Base-by-base conservation (phyloP, 768 basidiomycete species). In the Gymnopilus dilepis region DNA sequence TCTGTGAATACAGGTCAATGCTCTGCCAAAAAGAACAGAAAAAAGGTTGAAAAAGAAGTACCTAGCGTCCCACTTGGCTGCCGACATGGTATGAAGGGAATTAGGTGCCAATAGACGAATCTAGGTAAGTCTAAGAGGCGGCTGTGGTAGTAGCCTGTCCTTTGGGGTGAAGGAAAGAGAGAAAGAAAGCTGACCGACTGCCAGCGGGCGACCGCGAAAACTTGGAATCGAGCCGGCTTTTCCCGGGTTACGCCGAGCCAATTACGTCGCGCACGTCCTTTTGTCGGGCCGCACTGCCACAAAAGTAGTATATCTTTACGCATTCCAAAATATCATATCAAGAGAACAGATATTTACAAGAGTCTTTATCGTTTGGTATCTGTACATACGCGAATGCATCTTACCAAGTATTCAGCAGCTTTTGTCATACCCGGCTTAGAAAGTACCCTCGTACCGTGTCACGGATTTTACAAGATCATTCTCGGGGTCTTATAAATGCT, bases 51-150 rank as follows among this genome's bases (percentile, higher is more conserved):
- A 60, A 45, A 37, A 37, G 19, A 59, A 73, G 13, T 61, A 90
- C 90, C 89, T 84, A 72, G 89, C 84, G 69, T 92, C 89, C 90
- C 90, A 92, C 78, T 90, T 91, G 64, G 79, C 78, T 52, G 82
- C 64, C 66, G 89, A 82, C 84, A 86, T 86, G 58, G 71, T 74
- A 69, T 34, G 68, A 67, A 67, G 37, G 34, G 31, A 15, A 38
- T 38, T 38, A 72, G 55, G 54, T 59, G 70, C 67, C 69, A 70
- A 71, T 61, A 69, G 68, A 70, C 68, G 62, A 62, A 66, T 74
- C 70, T 76, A 75, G 67, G 66, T 59, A 67, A 67, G 71, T 73
- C 70, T 74, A 73, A 62, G 62, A 64, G 69, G 65, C 60, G 52
- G 63, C 58, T 60, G 63, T 59, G 65, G 59, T 42, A 53, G 56